These are phyloP conservation scores for Fusarium mexicanum DNA, from an alignment of 2,329 filamentous ascomycete genomes.

Conservation along the genomic window DNA sequence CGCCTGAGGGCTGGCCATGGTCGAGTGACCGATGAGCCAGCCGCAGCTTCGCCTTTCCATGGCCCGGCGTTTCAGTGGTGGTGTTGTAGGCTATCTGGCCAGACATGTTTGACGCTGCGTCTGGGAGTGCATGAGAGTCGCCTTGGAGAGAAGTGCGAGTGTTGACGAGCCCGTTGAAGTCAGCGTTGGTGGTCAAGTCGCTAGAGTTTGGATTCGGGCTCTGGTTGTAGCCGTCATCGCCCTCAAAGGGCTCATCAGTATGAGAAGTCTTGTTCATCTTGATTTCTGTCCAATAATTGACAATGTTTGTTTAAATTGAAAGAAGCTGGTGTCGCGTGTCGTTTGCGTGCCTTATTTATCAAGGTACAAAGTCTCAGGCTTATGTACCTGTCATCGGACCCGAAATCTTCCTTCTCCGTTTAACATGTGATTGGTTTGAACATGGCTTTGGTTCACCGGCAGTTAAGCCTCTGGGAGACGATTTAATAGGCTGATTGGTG, in stretches of 20 bases:
- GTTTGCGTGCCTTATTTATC: neutral
- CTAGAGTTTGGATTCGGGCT: neutral
- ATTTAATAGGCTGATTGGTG: neutral
- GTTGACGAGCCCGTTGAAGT: neutral
- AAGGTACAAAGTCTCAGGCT: neutral
- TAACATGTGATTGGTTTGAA: neutral
- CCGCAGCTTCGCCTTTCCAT: neutral
- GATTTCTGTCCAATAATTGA: neutral
- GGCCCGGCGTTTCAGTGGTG: neutral
- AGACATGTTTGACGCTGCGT: neutral
- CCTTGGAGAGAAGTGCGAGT: neutral
- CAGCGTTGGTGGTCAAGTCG: neutral
- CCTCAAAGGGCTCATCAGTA: neutral
- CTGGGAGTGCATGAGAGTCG: neutral
- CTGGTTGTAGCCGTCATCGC: neutral
- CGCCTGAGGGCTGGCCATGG: neutral
- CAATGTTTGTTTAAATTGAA: neutral
- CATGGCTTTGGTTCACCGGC: neutral
- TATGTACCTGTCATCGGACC: neutral
- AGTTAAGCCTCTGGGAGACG: neutral
- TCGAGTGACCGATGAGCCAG: neutral
- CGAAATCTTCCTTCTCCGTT: neutral
- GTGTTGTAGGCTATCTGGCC: neutral
- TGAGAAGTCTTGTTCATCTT: neutral
- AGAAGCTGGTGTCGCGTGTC: neutral